phyloP scores from a whole-genome alignment of 371 early-diverging fungal genomes.

The Paramicrosporidium saccamoebae region DNA sequence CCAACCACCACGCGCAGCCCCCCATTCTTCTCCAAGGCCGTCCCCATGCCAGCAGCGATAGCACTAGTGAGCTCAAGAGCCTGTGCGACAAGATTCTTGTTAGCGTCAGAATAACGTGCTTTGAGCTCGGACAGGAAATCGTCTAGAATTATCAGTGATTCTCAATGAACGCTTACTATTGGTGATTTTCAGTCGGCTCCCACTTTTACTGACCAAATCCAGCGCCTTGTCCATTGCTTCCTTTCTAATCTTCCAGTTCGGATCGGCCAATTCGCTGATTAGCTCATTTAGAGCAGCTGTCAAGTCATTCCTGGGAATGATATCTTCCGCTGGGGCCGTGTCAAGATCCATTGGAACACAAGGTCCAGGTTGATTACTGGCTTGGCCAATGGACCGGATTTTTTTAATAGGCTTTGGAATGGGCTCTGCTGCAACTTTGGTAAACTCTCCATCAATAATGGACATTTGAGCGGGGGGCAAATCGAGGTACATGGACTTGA shows the following conservation, averaged over 20 bases:
- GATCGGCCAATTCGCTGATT: constrained; percentile 25
- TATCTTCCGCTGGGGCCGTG: no score
- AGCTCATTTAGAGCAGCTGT: no score
- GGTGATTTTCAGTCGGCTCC: constrained; percentile 46
- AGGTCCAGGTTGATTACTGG: no score
- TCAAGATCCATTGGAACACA: no score
- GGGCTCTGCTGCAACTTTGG: constrained; percentile 31
- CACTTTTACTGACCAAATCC: constrained; percentile 23
- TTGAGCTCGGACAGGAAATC: constrained; percentile 48
- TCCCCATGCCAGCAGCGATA: constrained; percentile 42
- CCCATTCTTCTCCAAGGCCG: constrained; percentile 37
- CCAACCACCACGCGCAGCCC: constrained; percentile 16
- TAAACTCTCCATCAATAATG: constrained; percentile 62
- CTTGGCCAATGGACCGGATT: no score
- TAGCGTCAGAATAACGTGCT: constrained; percentile 41
- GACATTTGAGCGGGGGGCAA: constrained; percentile 38
- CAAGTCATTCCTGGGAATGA: no score
- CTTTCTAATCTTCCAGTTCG: constrained; percentile 77
- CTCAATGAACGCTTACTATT: constrained; percentile 9
- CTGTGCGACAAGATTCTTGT: constrained; percentile 43
- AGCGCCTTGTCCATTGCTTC: constrained; percentile 54
- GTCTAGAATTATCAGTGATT: constrained; percentile 4
- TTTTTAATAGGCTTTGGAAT: constrained; percentile 32
- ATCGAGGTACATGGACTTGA: constrained; percentile 43
- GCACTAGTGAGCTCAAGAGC: constrained; percentile 30